Base-by-base conservation (phyloP, 768 basidiomycete genomes). In the Panaeolus papilionaceus region DNA sequence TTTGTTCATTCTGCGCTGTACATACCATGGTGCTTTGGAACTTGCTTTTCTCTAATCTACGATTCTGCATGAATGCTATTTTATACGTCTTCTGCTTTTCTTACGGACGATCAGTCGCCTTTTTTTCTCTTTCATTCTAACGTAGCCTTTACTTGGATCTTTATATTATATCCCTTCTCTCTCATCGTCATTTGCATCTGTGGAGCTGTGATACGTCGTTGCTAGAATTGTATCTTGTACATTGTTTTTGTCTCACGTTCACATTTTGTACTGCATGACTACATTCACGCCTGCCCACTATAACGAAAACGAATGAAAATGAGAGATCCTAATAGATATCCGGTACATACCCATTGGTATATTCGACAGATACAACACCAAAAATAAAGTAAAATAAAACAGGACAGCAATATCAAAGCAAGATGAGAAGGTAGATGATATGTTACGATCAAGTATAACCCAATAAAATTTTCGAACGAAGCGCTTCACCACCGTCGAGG, bases 401-500 rank as follows among this genome's bases (percentile, higher is more conserved):
- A 3, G 14, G 54, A 71, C 18, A 69, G 54, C 66, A 66, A 65
- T 38, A 65, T 45, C 37, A 37, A 39, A 18, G 38, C 65, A 37
- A 65, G 40, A 42, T 44, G 63, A 64, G 16, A 65, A 49, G 66
- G 47, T 66, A 37, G 28, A 28, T 33, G 44, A 18, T 49, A 54
- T 38, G 61, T n/a, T 23, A 71, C 33, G 5, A 33, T 33, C 3
- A 33, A 33, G 33, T 33, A 38, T 20, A 64, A 67, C 44, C 14
- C 49, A 23, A 66, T 12, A 61, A 37, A 40, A n/a, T 58, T 65
- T 5, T 33, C 33, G 3, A 5, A 33, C 33, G n/a, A 65, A 33
- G 58, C 33, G 64, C 40, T 67, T 72, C 68, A 71, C 38, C 68
- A 62, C 16, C 71, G 72, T 58, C 68, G 69, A 51, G 47, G 11